Base-by-base conservation (phyloP, 2,329 filamentous ascomycete species). In the Alternaria sp. region DNA sequence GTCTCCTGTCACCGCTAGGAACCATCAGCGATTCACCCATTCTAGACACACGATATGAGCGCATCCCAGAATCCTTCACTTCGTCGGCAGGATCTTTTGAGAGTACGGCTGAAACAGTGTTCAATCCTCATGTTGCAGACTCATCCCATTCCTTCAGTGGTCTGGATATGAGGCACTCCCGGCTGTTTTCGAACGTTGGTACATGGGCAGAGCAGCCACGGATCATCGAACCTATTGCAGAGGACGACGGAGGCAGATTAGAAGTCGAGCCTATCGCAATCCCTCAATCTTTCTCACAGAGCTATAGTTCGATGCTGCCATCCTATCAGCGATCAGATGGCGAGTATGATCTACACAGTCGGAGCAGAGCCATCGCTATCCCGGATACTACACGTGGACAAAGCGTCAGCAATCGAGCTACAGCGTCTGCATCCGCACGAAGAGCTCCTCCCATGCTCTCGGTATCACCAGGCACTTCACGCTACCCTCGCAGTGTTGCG, bases 191-290 rank as follows among this genome's bases (percentile, higher is more conserved):
- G 1, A 75, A 73, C 15, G 60, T 74, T 17, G 74, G 75, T 8
- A 70, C 68, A 36, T 78, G 74, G 74, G 68, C 64, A 32, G 77
- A 78, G 12, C 71, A 74, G 17, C 67, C 71, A 52, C 71, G 66
- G 15, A 68, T 70, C n/a, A 70, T 73, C 17, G 77, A 78, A 36
- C 68, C 75, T 2, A 73, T 75, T 50, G 65, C 69, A 15, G 75
- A 78, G 30, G 51, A 68, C 26, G 72, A 74, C n/a, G 68, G 74
- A 46, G 45, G 51, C 15, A 57, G 59, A 21, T 66, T 70, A 23
- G 68, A 69, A 21, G 65, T 65, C 19, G 58, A 56, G 9, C 74
- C 74, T 2, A 78, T 79, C 23, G 65, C 74, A 12, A 79, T 79
- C n/a, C 74, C 75, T 17, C 71, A 72, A 12, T 28, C 65, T 6